These are phyloP conservation scores for Calophaca sinica DNA, from an alignment of 306 rosid species.

Conservation along the genomic window DNA sequence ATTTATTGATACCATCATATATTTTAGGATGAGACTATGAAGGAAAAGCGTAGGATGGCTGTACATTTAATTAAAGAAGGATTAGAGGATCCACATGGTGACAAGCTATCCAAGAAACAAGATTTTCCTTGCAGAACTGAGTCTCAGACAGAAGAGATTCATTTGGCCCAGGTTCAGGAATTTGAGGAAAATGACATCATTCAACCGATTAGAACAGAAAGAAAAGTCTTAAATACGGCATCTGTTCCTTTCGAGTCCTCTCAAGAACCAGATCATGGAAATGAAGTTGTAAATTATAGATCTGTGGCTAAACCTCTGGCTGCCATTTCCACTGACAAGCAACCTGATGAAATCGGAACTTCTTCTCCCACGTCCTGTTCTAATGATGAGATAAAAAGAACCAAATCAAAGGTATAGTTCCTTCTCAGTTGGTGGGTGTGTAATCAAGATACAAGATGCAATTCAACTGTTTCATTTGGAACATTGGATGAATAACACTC, in stretches of 20 bases:
- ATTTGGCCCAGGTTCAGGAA: slow-evolving; percentile 31
- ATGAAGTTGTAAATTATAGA: slow-evolving; percentile 37
- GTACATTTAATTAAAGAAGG: slow-evolving; percentile 69
- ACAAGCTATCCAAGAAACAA: slow-evolving; percentile 44
- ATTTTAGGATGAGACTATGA: slow-evolving; percentile 70
- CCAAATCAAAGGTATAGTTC: slow-evolving; percentile 56
- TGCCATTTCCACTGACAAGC: slow-evolving; percentile 35
- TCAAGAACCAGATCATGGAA: slow-evolving; percentile 41
- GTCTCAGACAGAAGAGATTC: slow-evolving; percentile 51
- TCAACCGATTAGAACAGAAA: slow-evolving; percentile 39
- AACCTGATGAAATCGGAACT: slow-evolving; percentile 45
- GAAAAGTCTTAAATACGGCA: slow-evolving; percentile 37
- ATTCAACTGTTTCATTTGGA: slow-evolving; percentile 1
- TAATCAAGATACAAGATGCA: neutral
- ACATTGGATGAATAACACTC: neutral
- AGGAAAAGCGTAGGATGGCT: slow-evolving; percentile 68
- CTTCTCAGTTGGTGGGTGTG: slow-evolving; percentile 20
- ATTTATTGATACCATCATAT: slow-evolving; percentile 5
- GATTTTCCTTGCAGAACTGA: slow-evolving; percentile 44
- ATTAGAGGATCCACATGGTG: slow-evolving; percentile 50
- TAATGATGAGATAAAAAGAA: slow-evolving; percentile 41
- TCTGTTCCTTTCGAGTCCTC: slow-evolving; percentile 48
- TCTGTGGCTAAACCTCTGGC: slow-evolving; percentile 31
- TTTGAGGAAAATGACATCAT: slow-evolving; percentile 44
- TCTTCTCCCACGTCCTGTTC: slow-evolving; percentile 29